Conservation (phyloP, 495 filamentous ascomycete genomes). For the Glarea lozoyensis region DNA sequence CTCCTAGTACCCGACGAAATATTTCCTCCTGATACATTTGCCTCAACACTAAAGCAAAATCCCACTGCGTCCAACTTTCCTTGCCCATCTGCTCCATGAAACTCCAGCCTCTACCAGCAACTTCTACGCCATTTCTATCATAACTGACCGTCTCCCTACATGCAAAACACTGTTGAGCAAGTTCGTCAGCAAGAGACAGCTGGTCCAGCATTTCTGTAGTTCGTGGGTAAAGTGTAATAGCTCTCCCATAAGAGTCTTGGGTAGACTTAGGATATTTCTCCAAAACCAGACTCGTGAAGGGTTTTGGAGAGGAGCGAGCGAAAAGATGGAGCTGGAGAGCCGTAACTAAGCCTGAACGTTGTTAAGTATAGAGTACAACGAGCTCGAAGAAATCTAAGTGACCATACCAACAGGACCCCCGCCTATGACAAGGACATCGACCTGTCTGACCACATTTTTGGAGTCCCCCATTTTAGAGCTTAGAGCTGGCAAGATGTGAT, state of each 20-base stretch:
- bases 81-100: slow-evolving; percentile 29
- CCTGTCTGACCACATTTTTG: slow-evolving; percentile 1
- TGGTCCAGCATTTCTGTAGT: slow-evolving; percentile 40
- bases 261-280: slow-evolving; percentile 32
- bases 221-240: slow-evolving; percentile 35
- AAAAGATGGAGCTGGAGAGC: slow-evolving; percentile 30
- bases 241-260: slow-evolving; percentile 33
- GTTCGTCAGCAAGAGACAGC: slow-evolving; percentile 32
- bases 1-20: slow-evolving; percentile 23
- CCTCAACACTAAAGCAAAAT: slow-evolving; percentile 31
- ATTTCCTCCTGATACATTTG: slow-evolving; percentile 36
- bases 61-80: slow-evolving; percentile 28
- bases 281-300: no score
- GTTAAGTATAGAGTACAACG: neutral
- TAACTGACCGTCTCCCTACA: slow-evolving; percentile 37
- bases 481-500: no score
- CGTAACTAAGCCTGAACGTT: slow-evolving; percentile 31
- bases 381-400: neutral
- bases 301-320: slow-evolving; percentile 13
- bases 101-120: slow-evolving; percentile 25
- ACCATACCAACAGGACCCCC: slow-evolving; percentile 16
- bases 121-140: slow-evolving; percentile 30
- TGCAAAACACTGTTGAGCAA: slow-evolving; percentile 43
- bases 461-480: slow-evolving; percentile 6
- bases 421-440: slow-evolving; percentile 18